Evolutionary conservation across 306 rosid genomes (phyloP), one percentile per base, ranked within the genome.

Genomic region (Quercus glauca): DNA sequence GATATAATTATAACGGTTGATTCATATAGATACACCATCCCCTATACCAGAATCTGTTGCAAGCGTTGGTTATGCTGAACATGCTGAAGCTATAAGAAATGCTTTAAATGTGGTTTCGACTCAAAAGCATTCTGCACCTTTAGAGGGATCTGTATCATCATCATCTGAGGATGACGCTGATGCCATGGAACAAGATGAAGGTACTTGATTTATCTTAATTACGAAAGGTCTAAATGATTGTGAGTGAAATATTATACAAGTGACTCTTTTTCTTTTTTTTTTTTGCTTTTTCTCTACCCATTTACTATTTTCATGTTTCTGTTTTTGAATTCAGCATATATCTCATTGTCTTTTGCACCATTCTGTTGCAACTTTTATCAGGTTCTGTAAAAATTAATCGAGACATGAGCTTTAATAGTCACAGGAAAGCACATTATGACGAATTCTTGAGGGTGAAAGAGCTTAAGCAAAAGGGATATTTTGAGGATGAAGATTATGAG

Each of bases 381-480:
- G 72, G 20, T 67, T 7, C 11, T 33, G 26, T 71, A 41, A 12
- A 78, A 73, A 69, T 75, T 56, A 77, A 73, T 14, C 52, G 12
- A 18, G 87, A 58, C 21, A 77, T 55, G 82, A 81, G 79, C 33
- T 88, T 88, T 53, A 79, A 76, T 76, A 86, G 83, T 80, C 86
- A 57, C 23, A 77, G 87, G 60, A 77, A 51, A 76, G 84, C 80
- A 15, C 91, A 88, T 75, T 85, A 81, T 25, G 80, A 88, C 76
- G 91, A 85, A 74, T 88, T 78, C 52, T 83, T 61, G 31, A 85
- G 68, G 71, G 86, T 85, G n/a, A 83, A 81, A 73, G 89, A 81
- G 49, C 81, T 88, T 57, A 67, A 81, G n/a, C 23, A 61, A 73
- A 77, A 73, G 28, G 81, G 79, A 64, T 56, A 69, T 55, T 18